phyloP scores from a whole-genome alignment of 225 moss, liverwort and hornwort genomes.

The Marchantia polymorpha region DNA sequence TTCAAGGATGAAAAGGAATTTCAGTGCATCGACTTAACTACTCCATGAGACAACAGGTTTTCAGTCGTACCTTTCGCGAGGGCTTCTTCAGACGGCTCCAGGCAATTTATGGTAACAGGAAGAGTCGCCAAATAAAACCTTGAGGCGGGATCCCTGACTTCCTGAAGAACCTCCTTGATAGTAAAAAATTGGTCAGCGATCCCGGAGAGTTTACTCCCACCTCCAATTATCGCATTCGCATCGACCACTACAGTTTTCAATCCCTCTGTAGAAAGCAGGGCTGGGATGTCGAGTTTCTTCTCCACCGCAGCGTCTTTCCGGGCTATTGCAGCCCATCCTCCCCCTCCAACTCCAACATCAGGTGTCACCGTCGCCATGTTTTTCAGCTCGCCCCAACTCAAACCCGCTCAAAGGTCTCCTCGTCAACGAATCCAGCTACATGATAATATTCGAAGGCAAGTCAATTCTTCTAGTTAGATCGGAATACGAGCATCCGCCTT shows the following conservation, averaged over 20 bases:
- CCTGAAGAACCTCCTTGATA: conserved; percentile 70
- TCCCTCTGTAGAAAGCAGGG: conserved; percentile 65
- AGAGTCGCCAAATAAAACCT: conserved; percentile 78
- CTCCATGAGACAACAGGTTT: conserved; percentile 76
- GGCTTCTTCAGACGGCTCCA: conserved; percentile 79
- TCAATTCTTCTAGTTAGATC: neutral
- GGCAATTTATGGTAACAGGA: conserved; percentile 61
- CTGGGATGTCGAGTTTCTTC: conserved; percentile 45
- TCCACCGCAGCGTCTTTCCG: conserved; percentile 66
- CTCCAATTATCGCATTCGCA: conserved; percentile 78
- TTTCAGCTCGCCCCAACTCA: neutral
- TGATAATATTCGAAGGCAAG: too few relatives aligned
- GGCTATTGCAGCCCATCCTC: conserved; percentile 71
- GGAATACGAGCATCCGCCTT: neutral
- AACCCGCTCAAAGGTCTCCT: neutral
- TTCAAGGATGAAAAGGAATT: conserved; percentile 90
- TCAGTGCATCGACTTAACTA: conserved; percentile 90
- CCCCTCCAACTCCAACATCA: neutral
- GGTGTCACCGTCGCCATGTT: neutral
- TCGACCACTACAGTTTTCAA: conserved; percentile 83
- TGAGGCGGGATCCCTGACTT: conserved; percentile 83
- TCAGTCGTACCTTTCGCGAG: conserved; percentile 47
- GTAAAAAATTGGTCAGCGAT: conserved; percentile 77
- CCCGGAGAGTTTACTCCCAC: conserved; percentile 62
- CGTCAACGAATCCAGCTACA: neutral